A percentile compares a stretch with the other conserved stretches of the same genome.
These are phyloP conservation scores for Juncus inflexus DNA, from an alignment of 176 grass and related monocot genomes.

Conservation along the genomic window DNA sequence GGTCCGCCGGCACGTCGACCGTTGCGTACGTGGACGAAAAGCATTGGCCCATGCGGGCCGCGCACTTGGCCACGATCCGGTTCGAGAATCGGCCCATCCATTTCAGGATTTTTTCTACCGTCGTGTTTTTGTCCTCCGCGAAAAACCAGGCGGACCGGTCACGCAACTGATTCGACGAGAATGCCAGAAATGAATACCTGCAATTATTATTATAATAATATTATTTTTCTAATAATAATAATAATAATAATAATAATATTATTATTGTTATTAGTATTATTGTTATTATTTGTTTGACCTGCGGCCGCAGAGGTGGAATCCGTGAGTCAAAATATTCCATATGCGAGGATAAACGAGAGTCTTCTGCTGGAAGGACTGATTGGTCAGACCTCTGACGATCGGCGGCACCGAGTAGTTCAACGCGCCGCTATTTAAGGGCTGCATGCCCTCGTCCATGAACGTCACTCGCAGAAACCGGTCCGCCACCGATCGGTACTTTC, in stretches of 20 bases:
- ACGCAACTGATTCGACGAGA: slow-evolving; percentile 78
- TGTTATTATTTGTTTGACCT: slow-evolving; percentile 9
- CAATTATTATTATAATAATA: slow-evolving; percentile 33
- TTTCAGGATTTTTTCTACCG: slow-evolving; percentile 35
- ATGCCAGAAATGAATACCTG: slow-evolving; percentile 81
- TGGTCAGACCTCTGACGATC: slow-evolving; percentile 62
- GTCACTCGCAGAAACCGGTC: slow-evolving; percentile 89
- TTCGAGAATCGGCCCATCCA: slow-evolving; percentile 83
- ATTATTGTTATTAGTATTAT: too few relatives aligned
- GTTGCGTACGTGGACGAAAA: slow-evolving; percentile 95
- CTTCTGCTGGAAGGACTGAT: slow-evolving; percentile 54
- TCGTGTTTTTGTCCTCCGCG: slow-evolving; percentile 56
- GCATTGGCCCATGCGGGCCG: slow-evolving; percentile 83
- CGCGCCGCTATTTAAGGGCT: slow-evolving; percentile 52
- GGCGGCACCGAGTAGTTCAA: slow-evolving; percentile 55
- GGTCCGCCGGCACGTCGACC: slow-evolving; percentile 37
- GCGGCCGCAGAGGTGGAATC: slow-evolving; percentile 68
- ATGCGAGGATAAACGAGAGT: slow-evolving; percentile 64
- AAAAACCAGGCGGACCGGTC: slow-evolving; percentile 92
- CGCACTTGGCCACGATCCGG: slow-evolving; percentile 68
- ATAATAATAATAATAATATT: slow-evolving; percentile 14
- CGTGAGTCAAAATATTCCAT: slow-evolving; percentile 44
- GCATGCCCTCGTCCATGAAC: slow-evolving; percentile 82
- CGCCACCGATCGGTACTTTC: slow-evolving; percentile 48
- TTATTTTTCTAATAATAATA: neutral